A percentile compares a stretch with the other conserved stretches of the same genome.
These are phyloP conservation scores for Luzula sylvatica DNA, from an alignment of 176 grass and related monocot genomes.

Conservation along the genomic window DNA sequence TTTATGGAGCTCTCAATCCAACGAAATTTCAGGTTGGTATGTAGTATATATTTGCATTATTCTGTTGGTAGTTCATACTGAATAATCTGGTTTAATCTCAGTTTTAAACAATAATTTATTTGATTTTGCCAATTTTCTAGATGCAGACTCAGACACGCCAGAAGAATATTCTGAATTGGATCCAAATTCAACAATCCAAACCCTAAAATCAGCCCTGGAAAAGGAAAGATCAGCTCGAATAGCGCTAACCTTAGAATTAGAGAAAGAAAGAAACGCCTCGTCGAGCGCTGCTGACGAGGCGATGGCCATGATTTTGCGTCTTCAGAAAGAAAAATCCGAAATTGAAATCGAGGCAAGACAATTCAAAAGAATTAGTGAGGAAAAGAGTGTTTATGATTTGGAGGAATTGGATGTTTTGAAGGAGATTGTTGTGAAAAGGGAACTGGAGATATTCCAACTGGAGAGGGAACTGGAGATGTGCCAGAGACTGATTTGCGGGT, in stretches of 20 bases:
- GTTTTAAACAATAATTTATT: background rate
- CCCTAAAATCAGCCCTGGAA: conserved; percentile 27
- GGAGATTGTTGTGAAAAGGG: conserved; percentile 67
- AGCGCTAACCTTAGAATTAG: conserved; percentile 52
- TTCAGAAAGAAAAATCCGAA: conserved; percentile 81
- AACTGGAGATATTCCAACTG: conserved; percentile 45
- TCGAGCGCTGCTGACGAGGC: conserved; percentile 73
- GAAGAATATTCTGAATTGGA: background rate
- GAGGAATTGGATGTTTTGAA: conserved; percentile 69
- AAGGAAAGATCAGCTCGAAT: conserved; percentile 20
- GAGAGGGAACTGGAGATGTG: conserved; percentile 65
- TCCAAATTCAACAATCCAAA: background rate
- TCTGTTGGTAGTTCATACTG: no score
- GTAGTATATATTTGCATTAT: no score
- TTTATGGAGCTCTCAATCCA: background rate
- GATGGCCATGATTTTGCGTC: conserved; percentile 92
- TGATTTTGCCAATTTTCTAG: background rate
- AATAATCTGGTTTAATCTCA: no score
- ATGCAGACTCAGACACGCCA: conserved; percentile 4
- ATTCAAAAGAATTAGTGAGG: conserved; percentile 47
- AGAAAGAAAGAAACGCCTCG: conserved; percentile 78
- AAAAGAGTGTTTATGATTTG: conserved; percentile 62
- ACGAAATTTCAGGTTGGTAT: conserved; percentile 11
- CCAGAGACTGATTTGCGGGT: conserved; percentile 31
- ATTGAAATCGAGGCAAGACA: conserved; percentile 68